Conservation (phyloP, 257 asterid genomes). For the Solanum neorickii region DNA sequence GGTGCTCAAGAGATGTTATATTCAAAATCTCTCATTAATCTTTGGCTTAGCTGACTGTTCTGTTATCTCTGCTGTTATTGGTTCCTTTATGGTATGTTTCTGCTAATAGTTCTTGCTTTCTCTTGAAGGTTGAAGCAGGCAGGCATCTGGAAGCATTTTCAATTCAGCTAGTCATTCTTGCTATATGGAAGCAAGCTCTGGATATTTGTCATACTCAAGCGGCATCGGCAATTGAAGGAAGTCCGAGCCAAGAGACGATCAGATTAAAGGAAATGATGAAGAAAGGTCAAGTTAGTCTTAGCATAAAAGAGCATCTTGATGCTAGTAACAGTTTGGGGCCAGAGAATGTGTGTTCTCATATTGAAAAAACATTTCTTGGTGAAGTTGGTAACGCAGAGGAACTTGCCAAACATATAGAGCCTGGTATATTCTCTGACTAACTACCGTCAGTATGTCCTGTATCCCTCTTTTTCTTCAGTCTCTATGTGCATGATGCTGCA, state of each 20-base stretch:
- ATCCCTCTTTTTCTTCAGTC: background rate
- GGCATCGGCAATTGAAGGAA: constrained; percentile 67
- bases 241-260: constrained; percentile 31
- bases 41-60: background rate
- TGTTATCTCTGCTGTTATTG: background rate
- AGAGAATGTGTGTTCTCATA: constrained; percentile 33
- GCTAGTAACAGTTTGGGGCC: constrained; percentile 19
- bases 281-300: constrained; percentile 14
- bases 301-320: constrained; percentile 27
- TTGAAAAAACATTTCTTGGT: constrained; percentile 61
- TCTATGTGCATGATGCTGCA: background rate
- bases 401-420: constrained; percentile 54
- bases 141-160: constrained; percentile 75
- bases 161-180: constrained; percentile 74
- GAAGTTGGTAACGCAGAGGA: constrained; percentile 83
- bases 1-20: background rate
- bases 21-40: background rate
- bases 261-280: constrained; percentile 28
- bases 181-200: constrained; percentile 90
- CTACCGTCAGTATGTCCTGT: background rate
- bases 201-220: constrained; percentile 71
- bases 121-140: constrained; percentile 45
- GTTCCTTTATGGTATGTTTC: background rate
- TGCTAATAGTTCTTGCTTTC: constrained; percentile 1
- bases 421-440: constrained; percentile 38